phyloP scores from a whole-genome alignment of 768 basidiomycete species.

The Mycena galopus region DNA sequence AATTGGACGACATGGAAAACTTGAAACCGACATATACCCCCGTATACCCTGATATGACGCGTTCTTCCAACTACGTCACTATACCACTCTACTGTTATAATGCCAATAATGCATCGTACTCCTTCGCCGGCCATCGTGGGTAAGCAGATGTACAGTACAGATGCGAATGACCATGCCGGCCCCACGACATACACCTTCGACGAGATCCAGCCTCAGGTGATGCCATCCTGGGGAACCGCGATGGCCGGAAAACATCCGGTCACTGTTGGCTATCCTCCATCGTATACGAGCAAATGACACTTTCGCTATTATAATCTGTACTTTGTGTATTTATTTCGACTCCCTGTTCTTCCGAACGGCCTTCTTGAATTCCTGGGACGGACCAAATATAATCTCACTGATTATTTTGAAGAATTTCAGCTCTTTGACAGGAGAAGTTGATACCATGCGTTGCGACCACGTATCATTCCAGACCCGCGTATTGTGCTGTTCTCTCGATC shows the following conservation, averaged over 20 bases:
- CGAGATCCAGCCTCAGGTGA: slow-evolving; percentile 17
- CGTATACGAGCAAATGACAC: slow-evolving; percentile 24
- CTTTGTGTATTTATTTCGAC: background rate
- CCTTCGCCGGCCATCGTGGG: too few relatives aligned
- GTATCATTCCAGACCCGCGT: background rate
- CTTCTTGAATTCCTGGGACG: background rate
- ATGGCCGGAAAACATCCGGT: slow-evolving; percentile 9
- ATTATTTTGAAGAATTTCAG: background rate
- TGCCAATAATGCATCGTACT: too few relatives aligned
- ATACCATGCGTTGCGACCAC: background rate
- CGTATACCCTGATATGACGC: background rate
- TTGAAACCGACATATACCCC: background rate
- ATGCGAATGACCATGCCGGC: background rate
- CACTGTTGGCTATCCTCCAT: slow-evolving; percentile 17
- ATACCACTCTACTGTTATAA: too few relatives aligned
- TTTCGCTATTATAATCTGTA: background rate
- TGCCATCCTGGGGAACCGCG: slow-evolving; percentile 17
- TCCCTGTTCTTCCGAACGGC: background rate
- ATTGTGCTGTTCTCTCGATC: background rate
- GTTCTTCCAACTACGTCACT: background rate
- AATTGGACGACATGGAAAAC: too few relatives aligned
- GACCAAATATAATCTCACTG: background rate
- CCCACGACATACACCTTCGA: slow-evolving; percentile 7
- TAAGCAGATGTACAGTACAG: too few relatives aligned
- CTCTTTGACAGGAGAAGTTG: slow-evolving; percentile 11